These are phyloP conservation scores for Aspergillus phoenicis DNA, from an alignment of 2,329 filamentous ascomycete genomes.

Conservation along the genomic window DNA sequence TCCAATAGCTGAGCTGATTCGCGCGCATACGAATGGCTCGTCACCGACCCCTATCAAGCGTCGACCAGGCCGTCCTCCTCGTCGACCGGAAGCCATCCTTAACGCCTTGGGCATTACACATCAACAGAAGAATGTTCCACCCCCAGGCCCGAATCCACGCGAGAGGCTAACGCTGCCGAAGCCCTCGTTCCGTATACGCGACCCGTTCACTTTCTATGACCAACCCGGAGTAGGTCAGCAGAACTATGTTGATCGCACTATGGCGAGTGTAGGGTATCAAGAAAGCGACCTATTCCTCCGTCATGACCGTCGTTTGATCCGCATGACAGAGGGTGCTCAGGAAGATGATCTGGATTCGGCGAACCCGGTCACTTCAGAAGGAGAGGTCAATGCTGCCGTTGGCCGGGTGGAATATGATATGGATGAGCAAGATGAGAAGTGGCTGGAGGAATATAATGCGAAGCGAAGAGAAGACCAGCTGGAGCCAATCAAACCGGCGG, in stretches of 20 bases:
- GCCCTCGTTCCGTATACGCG: constrained; percentile 50
- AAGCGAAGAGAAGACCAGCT: constrained; percentile 73
- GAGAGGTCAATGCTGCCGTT: constrained; percentile 60
- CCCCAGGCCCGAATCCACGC: constrained; percentile 53
- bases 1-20: constrained; percentile 47
- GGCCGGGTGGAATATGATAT: constrained; percentile 97
- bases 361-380: constrained; percentile 59
- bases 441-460: constrained; percentile 82
- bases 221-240: constrained; percentile 82
- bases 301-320: constrained; percentile 70
- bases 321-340: constrained; percentile 62
- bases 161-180: constrained; percentile 54
- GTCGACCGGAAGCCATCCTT: constrained; percentile 63
- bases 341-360: constrained; percentile 65
- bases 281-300: constrained; percentile 87
- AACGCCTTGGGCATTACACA: constrained; percentile 62
- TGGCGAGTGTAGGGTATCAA: constrained; percentile 95
- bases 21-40: constrained; percentile 39
- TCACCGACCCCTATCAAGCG: constrained; percentile 55
- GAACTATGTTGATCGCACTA: constrained; percentile 91
- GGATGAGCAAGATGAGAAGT: constrained; percentile 98
- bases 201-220: constrained; percentile 60
- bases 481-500: constrained; percentile 83
- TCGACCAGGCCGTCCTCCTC: constrained; percentile 66
- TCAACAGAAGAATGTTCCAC: constrained; percentile 53